Evolutionary conservation across 2,329 filamentous ascomycete species (phyloP).

Genomic region (Triangularia setosa): DNA sequence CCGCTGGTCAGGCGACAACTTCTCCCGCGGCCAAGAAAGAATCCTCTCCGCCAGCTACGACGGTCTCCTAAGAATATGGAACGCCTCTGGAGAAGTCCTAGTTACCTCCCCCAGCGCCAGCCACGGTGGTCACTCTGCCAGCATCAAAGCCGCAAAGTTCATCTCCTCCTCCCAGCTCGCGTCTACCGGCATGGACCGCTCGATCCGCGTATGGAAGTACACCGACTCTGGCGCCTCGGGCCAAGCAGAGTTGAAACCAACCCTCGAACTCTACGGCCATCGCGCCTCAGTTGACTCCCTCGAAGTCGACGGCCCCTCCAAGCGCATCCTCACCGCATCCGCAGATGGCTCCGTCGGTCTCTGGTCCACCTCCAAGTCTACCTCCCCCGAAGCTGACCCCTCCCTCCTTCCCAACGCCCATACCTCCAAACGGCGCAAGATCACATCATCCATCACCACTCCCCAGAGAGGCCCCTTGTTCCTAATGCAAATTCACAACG

Average conservation of each 20-base stretch:
- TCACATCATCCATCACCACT: constrained; percentile 45
- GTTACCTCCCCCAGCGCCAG: constrained; percentile 66
- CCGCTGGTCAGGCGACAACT: constrained; percentile 48
- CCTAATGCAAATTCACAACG: constrained; percentile 67
- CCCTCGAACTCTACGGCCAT: constrained; percentile 81
- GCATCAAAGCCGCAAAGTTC: constrained; percentile 80
- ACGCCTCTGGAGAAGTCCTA: constrained; percentile 78
- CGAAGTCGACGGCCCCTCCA: constrained; percentile 61
- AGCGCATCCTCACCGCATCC: constrained; percentile 79
- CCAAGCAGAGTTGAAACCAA: constrained; percentile 62
- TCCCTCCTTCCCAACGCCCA: constrained; percentile 64
- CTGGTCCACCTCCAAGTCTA: constrained; percentile 78
- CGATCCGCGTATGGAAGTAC: constrained; percentile 88
- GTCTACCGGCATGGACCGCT: constrained; percentile 79
- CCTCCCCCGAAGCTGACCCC: constrained; percentile 69
- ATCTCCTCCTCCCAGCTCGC: constrained; percentile 73
- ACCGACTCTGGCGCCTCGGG: constrained; percentile 59
- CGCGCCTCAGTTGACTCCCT: constrained; percentile 69
- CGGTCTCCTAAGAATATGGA: constrained; percentile 84
- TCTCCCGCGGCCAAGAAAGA: constrained; percentile 58
- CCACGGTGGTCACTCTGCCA: constrained; percentile 69
- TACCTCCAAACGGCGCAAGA: constrained; percentile 73
- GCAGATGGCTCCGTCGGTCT: constrained; percentile 80
- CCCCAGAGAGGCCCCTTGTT: constrained; percentile 74
- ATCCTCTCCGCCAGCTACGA: constrained; percentile 95